These are phyloP conservation scores for Fibroporia radiculosa DNA, from an alignment of 768 basidiomycete species.

Conservation along the genomic window DNA sequence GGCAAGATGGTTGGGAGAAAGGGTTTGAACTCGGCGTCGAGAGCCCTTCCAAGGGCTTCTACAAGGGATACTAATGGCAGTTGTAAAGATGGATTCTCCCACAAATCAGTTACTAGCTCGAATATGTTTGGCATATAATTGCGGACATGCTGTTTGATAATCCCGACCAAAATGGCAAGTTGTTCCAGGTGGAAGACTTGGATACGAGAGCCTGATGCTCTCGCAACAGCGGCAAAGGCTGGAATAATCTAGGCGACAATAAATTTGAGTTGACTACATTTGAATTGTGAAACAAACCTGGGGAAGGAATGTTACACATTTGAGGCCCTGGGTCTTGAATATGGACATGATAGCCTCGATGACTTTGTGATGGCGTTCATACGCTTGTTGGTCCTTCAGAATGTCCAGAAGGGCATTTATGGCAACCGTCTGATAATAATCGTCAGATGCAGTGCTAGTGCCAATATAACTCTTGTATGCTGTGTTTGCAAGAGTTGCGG, in stretches of 20 bases:
- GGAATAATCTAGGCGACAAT: conserved; percentile 68
- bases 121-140: conserved; percentile 87
- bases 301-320: conserved; percentile 91
- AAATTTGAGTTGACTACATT: background rate
- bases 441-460: conserved; percentile 66
- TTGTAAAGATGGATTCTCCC: conserved; percentile 80
- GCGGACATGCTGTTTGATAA: conserved; percentile 95
- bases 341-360: conserved; percentile 99
- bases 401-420: conserved; percentile 83
- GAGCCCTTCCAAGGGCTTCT: conserved; percentile 85
- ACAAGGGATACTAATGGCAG: conserved; percentile 88
- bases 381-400: conserved; percentile 82
- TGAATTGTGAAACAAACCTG: conserved; percentile 44
- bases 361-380: conserved; percentile 82
- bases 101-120: conserved; percentile 78
- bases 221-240: conserved; percentile 84
- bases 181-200: conserved; percentile 96
- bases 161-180: conserved; percentile 88
- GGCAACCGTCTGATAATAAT: conserved; percentile 96
- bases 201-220: conserved; percentile 68
- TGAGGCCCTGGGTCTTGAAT: conserved; percentile 95
- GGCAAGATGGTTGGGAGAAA: conserved; percentile 89
- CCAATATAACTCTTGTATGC: conserved; percentile 60
- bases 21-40: conserved; percentile 96
- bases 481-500: conserved; percentile 38